Evolutionary conservation across 306 rosid species (phyloP).

Genomic region (Lathyrus aphaca): DNA sequence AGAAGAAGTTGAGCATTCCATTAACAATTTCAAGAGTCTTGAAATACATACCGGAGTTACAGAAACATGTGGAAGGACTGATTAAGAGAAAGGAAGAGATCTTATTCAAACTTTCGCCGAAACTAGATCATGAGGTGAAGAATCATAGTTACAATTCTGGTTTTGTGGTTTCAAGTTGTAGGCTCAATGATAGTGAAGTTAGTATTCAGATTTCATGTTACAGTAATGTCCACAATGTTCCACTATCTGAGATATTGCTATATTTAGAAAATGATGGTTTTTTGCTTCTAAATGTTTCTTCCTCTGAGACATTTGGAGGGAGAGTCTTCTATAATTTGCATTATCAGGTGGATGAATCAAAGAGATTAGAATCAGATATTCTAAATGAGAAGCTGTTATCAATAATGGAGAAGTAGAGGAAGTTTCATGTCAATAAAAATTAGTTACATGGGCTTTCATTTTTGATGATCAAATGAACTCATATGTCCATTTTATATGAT

Average conservation of each 20-base stretch:
- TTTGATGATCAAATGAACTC: background rate
- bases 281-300: slow-evolving; percentile 58
- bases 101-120: slow-evolving; percentile 27
- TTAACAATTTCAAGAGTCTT: slow-evolving; percentile 57
- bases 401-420: slow-evolving; percentile 5
- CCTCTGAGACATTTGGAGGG: slow-evolving; percentile 59
- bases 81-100: slow-evolving; percentile 56
- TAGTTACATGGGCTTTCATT: background rate
- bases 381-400: slow-evolving; percentile 26
- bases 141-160: slow-evolving; percentile 10
- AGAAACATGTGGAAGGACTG: slow-evolving; percentile 58
- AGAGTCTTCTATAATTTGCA: slow-evolving; percentile 53
- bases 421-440: background rate
- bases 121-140: slow-evolving; percentile 23
- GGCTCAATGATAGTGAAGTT: slow-evolving; percentile 55
- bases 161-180: slow-evolving; percentile 52
- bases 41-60: slow-evolving; percentile 68
- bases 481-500: background rate
- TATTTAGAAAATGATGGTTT: slow-evolving; percentile 59
- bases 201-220: slow-evolving; percentile 56
- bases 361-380: slow-evolving; percentile 22
- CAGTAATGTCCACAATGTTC: slow-evolving; percentile 26
- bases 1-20: slow-evolving; percentile 74
- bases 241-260: slow-evolving; percentile 50
- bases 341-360: slow-evolving; percentile 22